phyloP scores from a whole-genome alignment of 1,139 yeast species.

The Kluyveromyces sp. region DNA sequence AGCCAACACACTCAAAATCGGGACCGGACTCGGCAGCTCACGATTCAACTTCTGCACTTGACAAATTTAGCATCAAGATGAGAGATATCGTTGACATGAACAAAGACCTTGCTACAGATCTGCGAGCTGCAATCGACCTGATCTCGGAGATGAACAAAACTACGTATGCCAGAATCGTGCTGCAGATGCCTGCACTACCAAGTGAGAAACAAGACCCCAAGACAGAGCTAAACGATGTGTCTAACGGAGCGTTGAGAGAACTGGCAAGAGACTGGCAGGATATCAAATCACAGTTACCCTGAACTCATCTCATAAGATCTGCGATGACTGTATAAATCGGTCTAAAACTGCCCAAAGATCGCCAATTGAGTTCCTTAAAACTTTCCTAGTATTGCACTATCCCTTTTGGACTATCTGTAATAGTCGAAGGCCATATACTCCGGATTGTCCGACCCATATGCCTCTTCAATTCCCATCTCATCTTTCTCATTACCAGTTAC shows the following conservation, averaged over 20 bases:
- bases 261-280: slow-evolving; percentile 21
- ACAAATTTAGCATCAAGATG: background rate
- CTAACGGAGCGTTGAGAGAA: slow-evolving; percentile 10
- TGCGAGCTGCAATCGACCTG: slow-evolving; percentile 4
- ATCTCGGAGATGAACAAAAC: slow-evolving; percentile 15
- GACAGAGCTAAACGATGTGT: background rate
- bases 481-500: background rate
- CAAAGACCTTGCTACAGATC: slow-evolving; percentile 2
- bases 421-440: too few species aligned
- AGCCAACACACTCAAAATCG: background rate
- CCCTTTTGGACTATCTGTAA: background rate
- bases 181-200: slow-evolving; percentile 2
- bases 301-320: background rate
- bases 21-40: background rate
- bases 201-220: background rate
- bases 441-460: too few species aligned
- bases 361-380: background rate
- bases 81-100: background rate
- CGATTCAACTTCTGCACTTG: background rate
- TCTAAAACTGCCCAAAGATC: background rate
- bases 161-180: slow-evolving; percentile 16
- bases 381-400: background rate
- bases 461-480: too few species aligned
- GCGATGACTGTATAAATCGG: background rate
- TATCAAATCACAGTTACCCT: slow-evolving; percentile 13